Base-by-base conservation (phyloP, 2,329 filamentous ascomycete species). In the Penicillium digitatum region DNA sequence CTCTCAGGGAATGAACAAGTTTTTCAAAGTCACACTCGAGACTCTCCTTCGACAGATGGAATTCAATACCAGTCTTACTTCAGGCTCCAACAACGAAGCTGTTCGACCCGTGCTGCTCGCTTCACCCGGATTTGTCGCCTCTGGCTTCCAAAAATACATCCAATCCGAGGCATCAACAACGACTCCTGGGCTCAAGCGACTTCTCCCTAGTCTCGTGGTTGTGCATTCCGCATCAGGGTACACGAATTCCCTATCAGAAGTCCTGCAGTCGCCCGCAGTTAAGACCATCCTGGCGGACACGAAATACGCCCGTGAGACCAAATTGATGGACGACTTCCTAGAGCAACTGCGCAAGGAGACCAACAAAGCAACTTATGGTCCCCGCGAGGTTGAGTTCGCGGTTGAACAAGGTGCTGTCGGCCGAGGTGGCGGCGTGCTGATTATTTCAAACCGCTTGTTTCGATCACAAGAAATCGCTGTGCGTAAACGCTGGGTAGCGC, bases 381-480 rank as follows among this genome's bases (percentile, higher is more conserved):
- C 87, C 0, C 82, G 80, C 14, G 90, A 95, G 50, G 91, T 96
- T 2, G 86, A 90, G 68, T 84, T 83, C 57, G 93, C 93, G 0
- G 87, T 96, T 4, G 85, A 86, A 11, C 89, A 94, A 64, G 93
- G 93, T 1, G 94, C 92, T 0, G 90, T 97, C 0, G 92, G 92
- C 0, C 82, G 87, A 14, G 90, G 92, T 9, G 92, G 92, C 0
- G 92, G 91, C 12, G 84, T 91, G 3, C 74, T 99, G 47, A 78
- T 99, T 52, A 87, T 99, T 66, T 95, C 88, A 62, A 95, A 96
- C 71, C 83, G 85, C 1, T 78, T 97, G 1, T 97, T 99, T 72
- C 82, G 94, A 46, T 91, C 88, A 61, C 83, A 93, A 65, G 86
- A 95, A 54, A 81, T 96, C 6, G 81, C 79, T 0, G 87, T 85